Evolutionary conservation across 768 basidiomycete species (phyloP), one percentile per base, ranked within the genome.

Genomic region (Collybia nuda): DNA sequence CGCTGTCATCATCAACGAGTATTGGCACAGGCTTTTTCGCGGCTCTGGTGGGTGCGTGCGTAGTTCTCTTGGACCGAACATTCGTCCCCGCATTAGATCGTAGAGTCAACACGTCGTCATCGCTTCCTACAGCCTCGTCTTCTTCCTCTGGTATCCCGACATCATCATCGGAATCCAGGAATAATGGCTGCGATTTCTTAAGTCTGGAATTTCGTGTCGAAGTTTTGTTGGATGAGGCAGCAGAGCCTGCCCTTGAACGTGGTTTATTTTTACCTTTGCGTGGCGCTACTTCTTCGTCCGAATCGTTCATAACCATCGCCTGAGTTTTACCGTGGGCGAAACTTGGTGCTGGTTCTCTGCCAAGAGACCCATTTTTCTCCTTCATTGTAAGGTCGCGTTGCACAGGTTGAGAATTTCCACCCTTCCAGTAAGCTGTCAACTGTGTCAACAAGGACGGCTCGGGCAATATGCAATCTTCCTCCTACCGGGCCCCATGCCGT

Each of bases 1-100:
- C 88, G 8, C 84, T 86, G 62, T 86, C 86, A 58, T 88, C 85
- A 49, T 83, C 82, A 3, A 75, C 67, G 29, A 82, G 65, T 9
- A 76, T 64, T 26, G 72, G 68, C 1, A 64, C 60, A 14, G 63
- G 53, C 41, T 64, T 72, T 63, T 66, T 72, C 42, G 51, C 44
- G 44, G 55, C 68, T 9, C 61, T 54, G 9, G 60, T 48, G 40
- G 63, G 50, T n/a, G 66, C 63, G 36, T 55, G 51, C 29, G 57
- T 57, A 12, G 62, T 55, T 8, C 47, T 50, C 28, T 43, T 56
- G 14, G 64, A 44, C 36, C 56, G 54, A 17, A 54, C 39, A 35
- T 57, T 57, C 23, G 55, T 22, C 4, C 62, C 58, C 9, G 54
- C 52, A 53, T 60, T 71, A 9, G 69, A 70, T 39, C 56, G 55